These are phyloP conservation scores for Acanthochlamys bracteata DNA, from an alignment of 106 monocot species.

Conservation along the genomic window DNA sequence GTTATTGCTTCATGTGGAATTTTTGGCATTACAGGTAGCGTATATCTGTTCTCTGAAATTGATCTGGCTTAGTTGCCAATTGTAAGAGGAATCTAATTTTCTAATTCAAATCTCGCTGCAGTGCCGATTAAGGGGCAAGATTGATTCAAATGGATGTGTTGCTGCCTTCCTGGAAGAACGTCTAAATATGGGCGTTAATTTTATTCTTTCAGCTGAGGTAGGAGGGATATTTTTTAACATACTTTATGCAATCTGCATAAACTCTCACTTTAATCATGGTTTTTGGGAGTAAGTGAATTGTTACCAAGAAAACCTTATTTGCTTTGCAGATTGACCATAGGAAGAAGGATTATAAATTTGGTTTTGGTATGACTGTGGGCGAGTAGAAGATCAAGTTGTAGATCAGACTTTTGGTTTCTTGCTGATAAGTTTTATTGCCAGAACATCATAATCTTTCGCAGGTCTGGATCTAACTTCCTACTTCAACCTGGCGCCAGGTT, in stretches of 20 bases:
- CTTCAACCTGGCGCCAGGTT: background rate
- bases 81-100: background rate
- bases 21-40: no score
- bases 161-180: conserved; percentile 88
- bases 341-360: conserved; percentile 98
- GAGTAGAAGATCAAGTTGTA: conserved; percentile 27
- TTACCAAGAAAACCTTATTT: background rate
- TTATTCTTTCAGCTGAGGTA: conserved; percentile 95
- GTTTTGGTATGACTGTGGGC: conserved; percentile 92
- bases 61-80: background rate
- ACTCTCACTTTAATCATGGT: background rate
- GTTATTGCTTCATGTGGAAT: no score
- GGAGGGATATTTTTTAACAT: conserved; percentile 1
- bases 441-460: background rate
- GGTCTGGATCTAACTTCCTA: background rate
- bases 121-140: conserved; percentile 88
- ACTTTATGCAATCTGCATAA: background rate
- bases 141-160: conserved; percentile 86
- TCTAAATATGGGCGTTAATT: conserved; percentile 95
- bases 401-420: background rate
- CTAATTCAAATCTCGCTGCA: conserved; percentile 19
- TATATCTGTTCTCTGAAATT: background rate
- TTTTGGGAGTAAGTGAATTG: background rate
- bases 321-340: conserved; percentile 72
- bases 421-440: background rate